These are phyloP conservation scores for Drechmeria coniospora DNA, from an alignment of 2,329 filamentous ascomycete species.

Conservation along the genomic window DNA sequence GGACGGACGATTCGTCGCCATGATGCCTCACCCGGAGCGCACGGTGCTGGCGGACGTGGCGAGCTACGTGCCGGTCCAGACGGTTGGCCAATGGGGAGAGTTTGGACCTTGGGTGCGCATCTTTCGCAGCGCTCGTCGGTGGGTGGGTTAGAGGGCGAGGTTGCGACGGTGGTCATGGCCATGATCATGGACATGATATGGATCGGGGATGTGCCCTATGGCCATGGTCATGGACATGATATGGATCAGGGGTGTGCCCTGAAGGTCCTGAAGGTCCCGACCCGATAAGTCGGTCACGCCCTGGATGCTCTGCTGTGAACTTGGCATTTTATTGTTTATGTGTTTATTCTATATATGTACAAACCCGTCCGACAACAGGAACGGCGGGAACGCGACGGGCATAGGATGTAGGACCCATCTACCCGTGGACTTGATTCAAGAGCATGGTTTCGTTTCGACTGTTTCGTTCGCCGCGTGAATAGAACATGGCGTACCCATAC, in stretches of 20 bases:
- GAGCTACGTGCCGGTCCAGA: constrained; percentile 51
- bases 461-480: too few species aligned
- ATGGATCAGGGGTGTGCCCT: not conserved
- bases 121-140: constrained; percentile 76
- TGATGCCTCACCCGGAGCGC: constrained; percentile 93
- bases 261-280: too few species aligned
- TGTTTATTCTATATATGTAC: too few species aligned
- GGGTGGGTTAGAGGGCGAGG: constrained; percentile 50
- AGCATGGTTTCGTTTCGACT: too few species aligned
- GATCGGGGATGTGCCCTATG: not conserved
- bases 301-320: too few species aligned
- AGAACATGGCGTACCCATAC: too few species aligned
- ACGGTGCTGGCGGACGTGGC: constrained; percentile 66
- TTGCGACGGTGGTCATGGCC: not conserved
- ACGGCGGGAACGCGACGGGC: too few species aligned
- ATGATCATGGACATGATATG: not conserved
- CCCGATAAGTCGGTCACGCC: too few species aligned
- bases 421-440: too few species aligned
- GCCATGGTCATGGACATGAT: not conserved
- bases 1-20: constrained; percentile 67
- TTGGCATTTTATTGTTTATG: too few species aligned
- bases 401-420: too few species aligned
- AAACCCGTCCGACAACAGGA: too few species aligned
- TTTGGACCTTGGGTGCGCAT: constrained; percentile 74
- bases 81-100: constrained; percentile 56